Conservation (phyloP, 2,329 filamentous ascomycete species). For the Colletotrichum melonis region DNA sequence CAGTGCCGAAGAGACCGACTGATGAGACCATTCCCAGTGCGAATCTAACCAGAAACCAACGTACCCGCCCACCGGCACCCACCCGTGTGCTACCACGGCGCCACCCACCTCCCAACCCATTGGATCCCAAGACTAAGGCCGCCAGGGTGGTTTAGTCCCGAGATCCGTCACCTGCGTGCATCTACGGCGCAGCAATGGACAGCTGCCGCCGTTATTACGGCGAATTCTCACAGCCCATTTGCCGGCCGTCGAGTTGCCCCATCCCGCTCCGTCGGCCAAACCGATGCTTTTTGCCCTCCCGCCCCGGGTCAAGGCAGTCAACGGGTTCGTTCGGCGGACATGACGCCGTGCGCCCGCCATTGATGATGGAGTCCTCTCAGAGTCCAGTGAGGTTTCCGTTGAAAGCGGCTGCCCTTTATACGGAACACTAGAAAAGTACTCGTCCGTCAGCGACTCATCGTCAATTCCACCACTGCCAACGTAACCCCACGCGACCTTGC, state of each 20-base stretch:
- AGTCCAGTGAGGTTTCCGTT: background rate
- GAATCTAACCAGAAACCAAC: slow-evolving; percentile 4
- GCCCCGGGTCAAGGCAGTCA: background rate
- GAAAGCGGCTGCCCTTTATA: background rate
- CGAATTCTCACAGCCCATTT: background rate
- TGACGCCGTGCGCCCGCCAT: background rate
- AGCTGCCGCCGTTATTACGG: background rate
- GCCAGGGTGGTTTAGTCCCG: background rate
- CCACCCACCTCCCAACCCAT: slow-evolving; percentile 2
- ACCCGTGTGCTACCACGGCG: background rate
- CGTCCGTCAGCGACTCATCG: too few species aligned
- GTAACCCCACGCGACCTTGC: too few species aligned
- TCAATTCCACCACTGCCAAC: background rate
- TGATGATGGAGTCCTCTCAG: background rate
- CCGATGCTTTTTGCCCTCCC: background rate
- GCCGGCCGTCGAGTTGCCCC: slow-evolving; percentile 9
- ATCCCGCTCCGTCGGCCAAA: slow-evolving; percentile 31
- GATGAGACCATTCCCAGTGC: slow-evolving; percentile 10
- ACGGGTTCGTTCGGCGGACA: background rate
- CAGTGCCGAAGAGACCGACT: slow-evolving; percentile 5
- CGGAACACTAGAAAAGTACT: background rate
- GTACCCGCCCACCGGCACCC: background rate
- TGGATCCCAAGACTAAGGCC: background rate
- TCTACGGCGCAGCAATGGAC: background rate
- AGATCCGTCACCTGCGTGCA: slow-evolving; percentile 3